These are phyloP conservation scores for Erysimum cheiri DNA, from an alignment of 441 rosid species.

Conservation along the genomic window DNA sequence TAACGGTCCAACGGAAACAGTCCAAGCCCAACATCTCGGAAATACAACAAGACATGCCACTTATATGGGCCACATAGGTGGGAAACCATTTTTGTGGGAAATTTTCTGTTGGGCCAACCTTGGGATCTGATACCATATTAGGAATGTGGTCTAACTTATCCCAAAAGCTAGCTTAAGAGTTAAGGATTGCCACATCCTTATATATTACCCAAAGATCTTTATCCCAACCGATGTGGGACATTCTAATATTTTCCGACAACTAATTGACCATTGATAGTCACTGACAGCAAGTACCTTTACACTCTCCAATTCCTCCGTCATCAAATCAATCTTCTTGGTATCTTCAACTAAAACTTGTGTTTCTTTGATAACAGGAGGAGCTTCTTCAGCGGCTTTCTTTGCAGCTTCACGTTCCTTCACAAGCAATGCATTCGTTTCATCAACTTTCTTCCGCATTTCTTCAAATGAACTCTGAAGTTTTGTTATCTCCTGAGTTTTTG, in stretches of 20 bases:
- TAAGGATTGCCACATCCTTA: too few species aligned
- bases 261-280: constrained; percentile 10
- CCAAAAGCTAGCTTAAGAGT: too few species aligned
- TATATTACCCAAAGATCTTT: too few species aligned
- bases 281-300: constrained; percentile 61
- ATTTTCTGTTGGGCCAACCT: too few species aligned
- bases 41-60: too few species aligned
- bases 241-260: background rate
- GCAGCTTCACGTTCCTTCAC: constrained; percentile 78
- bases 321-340: constrained; percentile 76
- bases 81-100: too few species aligned
- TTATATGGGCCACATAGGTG: too few species aligned
- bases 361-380: constrained; percentile 89
- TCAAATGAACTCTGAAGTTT: constrained; percentile 75
- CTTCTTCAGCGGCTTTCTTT: constrained; percentile 84
- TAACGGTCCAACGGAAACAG: too few species aligned
- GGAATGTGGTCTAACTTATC: too few species aligned
- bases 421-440: constrained; percentile 71
- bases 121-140: too few species aligned
- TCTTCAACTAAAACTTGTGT: constrained; percentile 93
- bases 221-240: too few species aligned
- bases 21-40: too few species aligned
- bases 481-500: constrained; percentile 73
- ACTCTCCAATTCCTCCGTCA: constrained; percentile 76
- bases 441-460: constrained; percentile 79